Percentiles rank a stretch among this genome's conserved stretches.
Conservation (phyloP, 169 alveolate species). For the Hepatocystis sp. region DNA sequence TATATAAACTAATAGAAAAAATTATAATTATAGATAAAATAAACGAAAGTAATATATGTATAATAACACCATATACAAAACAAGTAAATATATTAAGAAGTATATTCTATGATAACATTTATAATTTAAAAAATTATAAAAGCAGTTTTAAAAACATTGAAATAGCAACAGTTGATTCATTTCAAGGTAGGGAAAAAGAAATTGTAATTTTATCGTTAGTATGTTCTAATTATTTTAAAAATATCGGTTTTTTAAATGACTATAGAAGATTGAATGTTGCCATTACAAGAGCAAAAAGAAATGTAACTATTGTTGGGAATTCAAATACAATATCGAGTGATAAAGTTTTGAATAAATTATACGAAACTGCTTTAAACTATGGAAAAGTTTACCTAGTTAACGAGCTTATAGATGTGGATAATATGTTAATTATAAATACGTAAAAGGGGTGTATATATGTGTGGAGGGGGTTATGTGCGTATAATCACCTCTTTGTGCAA, state of each 20-base stretch:
- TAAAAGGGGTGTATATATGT: too few species aligned
- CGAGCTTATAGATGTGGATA: conserved; percentile 50
- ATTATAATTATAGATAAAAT: conserved; percentile 25
- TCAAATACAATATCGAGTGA: conserved; percentile 78
- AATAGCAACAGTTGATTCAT: conserved; percentile 74
- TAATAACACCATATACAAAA: conserved; percentile 65
- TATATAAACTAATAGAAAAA: conserved; percentile 38
- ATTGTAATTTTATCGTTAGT: conserved; percentile 71
- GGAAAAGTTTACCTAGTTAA: conserved; percentile 61
- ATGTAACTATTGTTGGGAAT: conserved; percentile 86
- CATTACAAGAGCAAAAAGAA: conserved; percentile 88
- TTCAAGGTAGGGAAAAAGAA: conserved; percentile 78
- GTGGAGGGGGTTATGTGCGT: too few species aligned
- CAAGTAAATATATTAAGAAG: conserved; percentile 46
- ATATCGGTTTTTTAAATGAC: conserved; percentile 86
- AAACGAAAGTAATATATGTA: conserved; percentile 28
- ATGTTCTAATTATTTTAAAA: conserved; percentile 70
- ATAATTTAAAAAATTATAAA: conserved; percentile 16
- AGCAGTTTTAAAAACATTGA: conserved; percentile 17
- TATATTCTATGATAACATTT: conserved; percentile 41
- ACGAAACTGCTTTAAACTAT: conserved; percentile 30
- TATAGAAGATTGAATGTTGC: conserved; percentile 91
- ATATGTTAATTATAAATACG: too few species aligned
- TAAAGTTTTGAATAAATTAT: conserved; percentile 32
- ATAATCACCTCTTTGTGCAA: too few species aligned